A percentile compares a stretch with the other conserved stretches of the same genome.
Evolutionary conservation across 352 stramenopile genomes (phyloP).

Genomic region (Phytophthora europaea): DNA sequence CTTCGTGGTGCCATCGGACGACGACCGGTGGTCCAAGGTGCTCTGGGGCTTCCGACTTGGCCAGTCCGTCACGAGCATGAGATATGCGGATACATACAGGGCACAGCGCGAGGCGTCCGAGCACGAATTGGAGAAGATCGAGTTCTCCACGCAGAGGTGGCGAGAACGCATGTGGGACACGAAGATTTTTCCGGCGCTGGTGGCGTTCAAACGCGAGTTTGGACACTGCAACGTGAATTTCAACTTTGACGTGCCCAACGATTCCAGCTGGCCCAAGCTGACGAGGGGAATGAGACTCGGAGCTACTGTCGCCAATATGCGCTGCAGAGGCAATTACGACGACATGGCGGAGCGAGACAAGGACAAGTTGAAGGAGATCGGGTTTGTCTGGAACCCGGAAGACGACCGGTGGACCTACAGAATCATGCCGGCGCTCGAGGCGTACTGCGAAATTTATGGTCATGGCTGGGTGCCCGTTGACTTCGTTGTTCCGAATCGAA

Average conservation of each 20-base stretch:
- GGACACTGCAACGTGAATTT: conserved; percentile 41
- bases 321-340: conserved; percentile 50
- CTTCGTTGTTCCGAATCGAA: conserved; percentile 51
- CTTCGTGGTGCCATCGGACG: conserved; percentile 44
- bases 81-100: conserved; percentile 24
- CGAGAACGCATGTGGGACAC: conserved; percentile 24
- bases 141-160: conserved; percentile 20
- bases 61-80: conserved; percentile 55
- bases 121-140: conserved; percentile 25
- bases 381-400: conserved; percentile 61
- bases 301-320: conserved; percentile 40
- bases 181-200: conserved; percentile 41
- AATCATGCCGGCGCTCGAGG: conserved; percentile 56
- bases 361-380: conserved; percentile 55
- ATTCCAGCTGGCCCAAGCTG: conserved; percentile 22
- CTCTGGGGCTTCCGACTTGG: conserved; percentile 54
- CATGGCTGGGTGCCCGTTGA: conserved; percentile 41
- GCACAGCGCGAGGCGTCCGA: conserved; percentile 9
- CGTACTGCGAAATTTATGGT: conserved; percentile 37
- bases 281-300: conserved; percentile 28
- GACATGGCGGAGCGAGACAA: conserved; percentile 41
- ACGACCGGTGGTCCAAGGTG: conserved; percentile 39
- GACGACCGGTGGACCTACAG: conserved; percentile 60
- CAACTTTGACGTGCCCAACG: conserved; percentile 33
- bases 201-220: conserved; percentile 23